Evolutionary conservation across 495 filamentous ascomycete genomes (phyloP).

Genomic region (Xylaria castorea): DNA sequence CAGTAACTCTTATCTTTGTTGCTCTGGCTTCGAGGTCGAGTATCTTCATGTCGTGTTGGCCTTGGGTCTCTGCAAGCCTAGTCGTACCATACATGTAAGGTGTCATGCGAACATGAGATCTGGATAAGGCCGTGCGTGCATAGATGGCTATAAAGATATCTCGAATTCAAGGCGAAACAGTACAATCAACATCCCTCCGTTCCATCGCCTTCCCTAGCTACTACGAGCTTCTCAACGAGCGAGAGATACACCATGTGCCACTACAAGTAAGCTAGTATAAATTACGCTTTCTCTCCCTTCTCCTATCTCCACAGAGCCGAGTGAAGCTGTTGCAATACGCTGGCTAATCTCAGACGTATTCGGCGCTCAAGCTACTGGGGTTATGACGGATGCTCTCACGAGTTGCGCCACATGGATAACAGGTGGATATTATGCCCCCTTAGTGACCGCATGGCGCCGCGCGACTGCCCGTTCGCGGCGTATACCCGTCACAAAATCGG

Average conservation of each 20-base stretch:
- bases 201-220: background rate
- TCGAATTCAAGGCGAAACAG: background rate
- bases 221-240: background rate
- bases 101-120: constrained; percentile 1
- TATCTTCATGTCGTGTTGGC: constrained; percentile 8
- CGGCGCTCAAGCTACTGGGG: constrained; percentile 16
- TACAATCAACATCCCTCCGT: background rate
- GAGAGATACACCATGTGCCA: constrained; percentile 12
- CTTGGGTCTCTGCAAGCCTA: constrained; percentile 1
- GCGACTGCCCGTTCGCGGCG: constrained; percentile 4
- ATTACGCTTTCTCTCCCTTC: background rate
- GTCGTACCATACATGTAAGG: background rate
- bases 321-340: background rate
- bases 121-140: background rate
- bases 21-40: background rate
- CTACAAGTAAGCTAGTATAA: constrained; percentile 6
- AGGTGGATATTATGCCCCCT: background rate
- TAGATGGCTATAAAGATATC: background rate
- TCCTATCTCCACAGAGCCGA: background rate
- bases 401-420: background rate
- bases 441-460: background rate
- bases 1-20: constrained; percentile 1
- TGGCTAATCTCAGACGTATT: constrained; percentile 6
- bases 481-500: constrained; percentile 15
- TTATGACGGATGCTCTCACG: constrained; percentile 9